Percentiles rank a stretch among this genome's conserved stretches.
Evolutionary conservation across 192 early-diverging fungal genomes (phyloP).

Genomic region (Coemansia sp.): DNA sequence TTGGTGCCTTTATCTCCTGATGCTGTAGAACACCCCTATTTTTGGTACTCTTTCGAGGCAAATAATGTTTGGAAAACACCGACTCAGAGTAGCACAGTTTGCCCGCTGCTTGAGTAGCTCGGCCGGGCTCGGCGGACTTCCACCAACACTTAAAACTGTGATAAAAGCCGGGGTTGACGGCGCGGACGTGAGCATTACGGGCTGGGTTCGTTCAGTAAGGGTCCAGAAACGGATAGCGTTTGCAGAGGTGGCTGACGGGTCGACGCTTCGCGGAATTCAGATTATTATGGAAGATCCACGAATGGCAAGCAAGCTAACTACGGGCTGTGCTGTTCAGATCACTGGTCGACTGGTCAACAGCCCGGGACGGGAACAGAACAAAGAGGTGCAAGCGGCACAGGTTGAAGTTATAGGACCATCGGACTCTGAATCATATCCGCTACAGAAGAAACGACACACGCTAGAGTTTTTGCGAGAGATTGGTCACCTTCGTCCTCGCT

Average conservation of each 20-base stretch:
- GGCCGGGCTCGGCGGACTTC: conserved; percentile 8
- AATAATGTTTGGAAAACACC: not conserved
- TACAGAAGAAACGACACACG: conserved; percentile 80
- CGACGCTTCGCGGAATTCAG: conserved; percentile 67
- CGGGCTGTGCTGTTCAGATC: conserved; percentile 73
- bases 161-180: conserved; percentile 19
- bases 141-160: conserved; percentile 25
- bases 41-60: not conserved
- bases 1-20: not conserved
- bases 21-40: not conserved
- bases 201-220: conserved; percentile 83
- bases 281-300: conserved; percentile 51
- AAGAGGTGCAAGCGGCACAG: conserved; percentile 61
- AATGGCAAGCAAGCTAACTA: conserved; percentile 52
- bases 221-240: conserved; percentile 76
- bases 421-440: conserved; percentile 68
- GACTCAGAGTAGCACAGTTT: not conserved
- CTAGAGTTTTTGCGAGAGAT: conserved; percentile 77
- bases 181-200: conserved; percentile 36
- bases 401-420: conserved; percentile 29
- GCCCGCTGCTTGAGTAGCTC: not conserved
- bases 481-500: conserved; percentile 70
- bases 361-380: conserved; percentile 66
- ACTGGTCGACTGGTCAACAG: conserved; percentile 64
- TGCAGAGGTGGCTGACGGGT: conserved; percentile 76